phyloP scores from a whole-genome alignment of 1,284 basidiomycete genomes.

The Pseudozyma sp. region DNA sequence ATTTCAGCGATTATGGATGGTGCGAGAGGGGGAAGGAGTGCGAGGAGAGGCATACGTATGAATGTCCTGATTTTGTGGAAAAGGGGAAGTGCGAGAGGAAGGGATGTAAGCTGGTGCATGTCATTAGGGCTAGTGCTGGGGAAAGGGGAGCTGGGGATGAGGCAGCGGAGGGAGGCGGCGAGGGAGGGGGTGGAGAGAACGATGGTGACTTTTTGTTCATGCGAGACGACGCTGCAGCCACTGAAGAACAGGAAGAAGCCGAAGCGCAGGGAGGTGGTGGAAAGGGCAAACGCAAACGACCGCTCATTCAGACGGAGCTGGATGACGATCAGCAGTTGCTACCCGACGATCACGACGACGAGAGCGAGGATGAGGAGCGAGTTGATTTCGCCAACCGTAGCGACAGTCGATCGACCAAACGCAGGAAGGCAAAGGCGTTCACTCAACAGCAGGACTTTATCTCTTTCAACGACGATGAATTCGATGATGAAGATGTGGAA shows the following conservation, averaged over 20 bases:
- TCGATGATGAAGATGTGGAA: constrained; percentile 27
- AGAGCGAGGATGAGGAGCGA: constrained; percentile 21
- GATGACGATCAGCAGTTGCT: constrained; percentile 15
- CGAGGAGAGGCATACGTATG: constrained; percentile 60
- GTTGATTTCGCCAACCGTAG: constrained; percentile 11
- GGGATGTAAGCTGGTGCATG: constrained; percentile 59
- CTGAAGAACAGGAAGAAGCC: constrained; percentile 11
- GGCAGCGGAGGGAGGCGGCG: constrained; percentile 6
- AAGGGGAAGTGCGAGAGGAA: constrained; percentile 53
- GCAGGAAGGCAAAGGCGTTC: constrained; percentile 47
- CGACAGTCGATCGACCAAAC: constrained; percentile 14
- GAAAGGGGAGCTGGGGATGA: constrained; percentile 1
- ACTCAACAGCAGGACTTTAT: constrained; percentile 62
- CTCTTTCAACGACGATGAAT: constrained; percentile 54
- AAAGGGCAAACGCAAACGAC: constrained; percentile 29
- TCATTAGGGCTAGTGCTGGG: constrained; percentile 36
- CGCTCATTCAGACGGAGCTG: constrained; percentile 35
- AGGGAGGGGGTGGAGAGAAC: constrained; percentile 2
- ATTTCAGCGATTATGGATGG: constrained; percentile 63
- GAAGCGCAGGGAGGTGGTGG: background rate
- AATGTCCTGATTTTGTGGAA: constrained; percentile 64
- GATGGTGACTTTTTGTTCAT: constrained; percentile 43
- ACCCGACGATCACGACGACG: constrained; percentile 10
- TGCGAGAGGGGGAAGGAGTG: constrained; percentile 59
- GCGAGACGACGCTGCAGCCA: constrained; percentile 55